Evolutionary conservation across 805 yeast genomes (phyloP), one percentile per base, ranked within the genome.

Genomic region (Saccharomycopsis selenospora): DNA sequence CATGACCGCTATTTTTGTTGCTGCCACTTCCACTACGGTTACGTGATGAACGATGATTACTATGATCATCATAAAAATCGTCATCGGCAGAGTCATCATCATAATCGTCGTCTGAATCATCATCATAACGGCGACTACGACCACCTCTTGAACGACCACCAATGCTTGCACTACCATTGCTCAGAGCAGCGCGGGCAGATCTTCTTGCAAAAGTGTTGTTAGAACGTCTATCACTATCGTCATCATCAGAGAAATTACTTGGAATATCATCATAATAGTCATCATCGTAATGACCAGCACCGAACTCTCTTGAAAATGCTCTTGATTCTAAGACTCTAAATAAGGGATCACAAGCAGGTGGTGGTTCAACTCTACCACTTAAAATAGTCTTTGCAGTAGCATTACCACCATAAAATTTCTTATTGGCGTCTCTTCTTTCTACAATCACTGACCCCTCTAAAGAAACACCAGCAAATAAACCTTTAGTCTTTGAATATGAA

Each of bases 351-450:
- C 89, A 85, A 8, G 85, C 89, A 25, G 96, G 88, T 2, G 98
- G 98, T 2, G 96, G 78, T 43, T 88, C 91, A n/a, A 91, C 86
- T 56, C 84, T 76, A 36, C 99, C 99, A 4, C 82, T 69, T 46
- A 91, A 72, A 59, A 91, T 85, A 61, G 74, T 73, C 64, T 86
- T 79, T n/a, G 97, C 95, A 51, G 93, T 89, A 64, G 95, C 85
- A 56, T 76, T 79, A 57, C 73, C 75, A 33, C 99, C 98, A 62
- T 91, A 91, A 62, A 91, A 91, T 67, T 91, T 91, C 61, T 96
- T 75, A 66, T 91, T 91, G 24, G 98, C 96, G 59, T 93, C 98
- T 67, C 98, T 79, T 70, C 99, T 84, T 67, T 93, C 99, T n/a
- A 93, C 74, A 50, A 93, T 79, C 13, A 91, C 95, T 1, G 97